Base-by-base conservation (phyloP, 1,139 yeast species). In the Diutina rugosa region DNA sequence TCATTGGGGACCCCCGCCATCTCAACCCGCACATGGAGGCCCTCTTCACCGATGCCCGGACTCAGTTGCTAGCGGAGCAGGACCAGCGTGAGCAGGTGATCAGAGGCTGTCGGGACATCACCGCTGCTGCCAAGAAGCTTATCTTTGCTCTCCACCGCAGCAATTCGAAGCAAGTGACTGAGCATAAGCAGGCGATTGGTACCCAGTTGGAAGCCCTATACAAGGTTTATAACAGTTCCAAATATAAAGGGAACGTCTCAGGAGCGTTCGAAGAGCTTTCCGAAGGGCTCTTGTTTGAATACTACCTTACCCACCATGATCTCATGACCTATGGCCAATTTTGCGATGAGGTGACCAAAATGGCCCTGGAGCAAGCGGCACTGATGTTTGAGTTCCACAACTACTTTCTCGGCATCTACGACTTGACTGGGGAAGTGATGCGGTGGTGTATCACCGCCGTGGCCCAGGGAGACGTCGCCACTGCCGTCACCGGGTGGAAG, bases 341-440 rank as follows among this genome's bases (percentile, higher is more conserved):
- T 55, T 32, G 63, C 35, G 26, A 32, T 29, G 57, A 66, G 32
- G 58, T 66, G 8, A 16, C 14, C 29, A 28, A 21, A n/a, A 16
- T 16, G 9, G n/a, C 26, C 16, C 41, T 16, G 35, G 14, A 26
- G 4, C 12, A 18, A 26, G 38, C 32, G 5, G 28, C 44, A 14
- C n/a, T 29, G 29, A 32, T 49, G 44, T 12, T 49, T 32, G 53
- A 49, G 14, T 49, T 49, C 28, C 69, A 69, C 56, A 77, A 74
- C 61, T 74, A 69, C 60, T 60, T 74, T 28, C 66, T 73, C 67
- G 79, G 78, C 0, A 57, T 74, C 12, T 69, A 73, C 61, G 79
- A 74, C 60, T 63, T 74, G 56, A 72, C 78, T 0, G 79, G 79
- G 0, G 79, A 74, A 57, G 64, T 74, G 38, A 74, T 74, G 78